phyloP scores from a whole-genome alignment of 495 filamentous ascomycete species.

The Cetradonia linearis region DNA sequence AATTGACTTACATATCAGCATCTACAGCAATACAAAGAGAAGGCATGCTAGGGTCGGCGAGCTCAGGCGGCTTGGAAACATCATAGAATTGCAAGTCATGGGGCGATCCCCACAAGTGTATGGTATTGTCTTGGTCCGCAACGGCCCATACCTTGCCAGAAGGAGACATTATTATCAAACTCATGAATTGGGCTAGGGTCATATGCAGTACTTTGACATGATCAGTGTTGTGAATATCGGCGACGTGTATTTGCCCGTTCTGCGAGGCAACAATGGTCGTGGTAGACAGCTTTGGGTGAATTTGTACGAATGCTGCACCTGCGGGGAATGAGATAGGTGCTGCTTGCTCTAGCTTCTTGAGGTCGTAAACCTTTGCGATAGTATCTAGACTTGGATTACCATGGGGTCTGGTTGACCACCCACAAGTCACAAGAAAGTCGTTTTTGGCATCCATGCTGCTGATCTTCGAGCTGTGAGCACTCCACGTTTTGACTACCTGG shows the following conservation, averaged over 20 bases:
- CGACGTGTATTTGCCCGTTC: constrained; percentile 82
- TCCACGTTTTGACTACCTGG: constrained; percentile 71
- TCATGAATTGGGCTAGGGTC: constrained; percentile 60
- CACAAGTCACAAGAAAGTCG: constrained; percentile 87
- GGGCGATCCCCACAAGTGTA: constrained; percentile 87
- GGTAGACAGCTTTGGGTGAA: constrained; percentile 90
- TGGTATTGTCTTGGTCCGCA: constrained; percentile 62
- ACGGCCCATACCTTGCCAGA: constrained; percentile 84
- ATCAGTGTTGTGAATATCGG: constrained; percentile 91
- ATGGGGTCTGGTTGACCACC: constrained; percentile 67
- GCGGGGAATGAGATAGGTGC: constrained; percentile 86
- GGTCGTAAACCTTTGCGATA: constrained; percentile 85
- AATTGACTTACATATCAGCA: constrained; percentile 50
- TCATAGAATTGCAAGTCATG: constrained; percentile 86
- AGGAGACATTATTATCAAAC: constrained; percentile 70
- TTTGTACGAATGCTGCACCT: constrained; percentile 81
- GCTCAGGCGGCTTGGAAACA: constrained; percentile 65
- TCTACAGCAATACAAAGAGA: constrained; percentile 53
- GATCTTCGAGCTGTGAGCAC: constrained; percentile 71
- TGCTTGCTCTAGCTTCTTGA: constrained; percentile 74
- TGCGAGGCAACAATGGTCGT: constrained; percentile 86
- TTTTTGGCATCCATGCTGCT: constrained; percentile 93
- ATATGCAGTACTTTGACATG: constrained; percentile 82
- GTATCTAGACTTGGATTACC: constrained; percentile 63
- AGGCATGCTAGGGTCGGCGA: constrained; percentile 51